Conservation (phyloP, 2,329 filamentous ascomycete genomes). For the Fusarium continuum region DNA sequence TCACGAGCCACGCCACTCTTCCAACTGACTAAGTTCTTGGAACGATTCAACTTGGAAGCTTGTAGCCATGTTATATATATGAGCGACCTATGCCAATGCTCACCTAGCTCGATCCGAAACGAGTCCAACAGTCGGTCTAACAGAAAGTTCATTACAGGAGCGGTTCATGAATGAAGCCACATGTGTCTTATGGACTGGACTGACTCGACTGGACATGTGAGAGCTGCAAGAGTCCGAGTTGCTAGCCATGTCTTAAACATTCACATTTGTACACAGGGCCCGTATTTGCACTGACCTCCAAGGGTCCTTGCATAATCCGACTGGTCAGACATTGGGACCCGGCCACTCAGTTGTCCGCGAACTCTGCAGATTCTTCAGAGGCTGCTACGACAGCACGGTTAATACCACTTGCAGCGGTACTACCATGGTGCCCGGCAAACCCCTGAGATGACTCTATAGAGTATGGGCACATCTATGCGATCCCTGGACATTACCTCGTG, state of each 20-base stretch:
- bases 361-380: slow-evolving; percentile 18
- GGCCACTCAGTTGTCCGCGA: slow-evolving; percentile 13
- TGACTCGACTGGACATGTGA: slow-evolving; percentile 16
- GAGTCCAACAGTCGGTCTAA: neutral
- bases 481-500: neutral
- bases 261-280: slow-evolving; percentile 13
- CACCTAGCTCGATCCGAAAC: neutral
- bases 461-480: neutral
- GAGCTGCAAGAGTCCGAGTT: slow-evolving; percentile 20
- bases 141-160: neutral
- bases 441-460: neutral
- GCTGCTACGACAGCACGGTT: slow-evolving; percentile 31
- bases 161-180: slow-evolving; percentile 4
- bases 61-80: neutral
- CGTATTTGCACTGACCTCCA: slow-evolving; percentile 24
- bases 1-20: slow-evolving; percentile 34
- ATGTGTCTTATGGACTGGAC: slow-evolving; percentile 7
- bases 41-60: neutral
- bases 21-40: neutral
- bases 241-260: slow-evolving; percentile 30
- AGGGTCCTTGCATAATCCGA: slow-evolving; percentile 29
- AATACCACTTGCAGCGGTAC: slow-evolving; percentile 8
- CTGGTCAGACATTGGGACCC: slow-evolving; percentile 30
- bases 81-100: neutral
- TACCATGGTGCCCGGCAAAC: neutral